Percentiles rank a stretch among this genome's conserved stretches.
phyloP scores from a whole-genome alignment of 2,329 filamentous ascomycete species.

The Hymenoscyphus infarciens region DNA sequence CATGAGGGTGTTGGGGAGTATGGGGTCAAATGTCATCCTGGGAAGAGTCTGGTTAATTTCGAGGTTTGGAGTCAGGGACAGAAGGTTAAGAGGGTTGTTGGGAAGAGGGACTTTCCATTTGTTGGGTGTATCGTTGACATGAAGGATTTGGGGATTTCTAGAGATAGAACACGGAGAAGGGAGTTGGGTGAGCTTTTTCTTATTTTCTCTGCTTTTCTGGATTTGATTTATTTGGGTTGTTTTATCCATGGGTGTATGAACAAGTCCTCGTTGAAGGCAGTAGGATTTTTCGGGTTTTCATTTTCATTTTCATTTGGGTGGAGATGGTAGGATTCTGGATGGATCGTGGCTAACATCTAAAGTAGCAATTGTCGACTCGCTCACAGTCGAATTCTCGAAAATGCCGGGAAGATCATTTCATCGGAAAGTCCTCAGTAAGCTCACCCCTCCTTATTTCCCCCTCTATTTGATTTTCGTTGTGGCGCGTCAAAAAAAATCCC shows the following conservation, averaged over 20 bases:
- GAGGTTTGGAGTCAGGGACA: constrained; percentile 54
- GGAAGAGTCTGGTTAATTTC: constrained; percentile 86
- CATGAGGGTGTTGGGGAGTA: constrained; percentile 68
- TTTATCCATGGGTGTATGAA: not conserved
- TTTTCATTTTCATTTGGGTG: too few relatives aligned
- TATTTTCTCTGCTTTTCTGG: not conserved
- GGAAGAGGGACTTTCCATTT: constrained; percentile 65
- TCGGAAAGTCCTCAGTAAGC: constrained; percentile 69
- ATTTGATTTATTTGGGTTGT: not conserved
- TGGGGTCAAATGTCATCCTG: constrained; percentile 70
- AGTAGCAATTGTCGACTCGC: constrained; percentile 58
- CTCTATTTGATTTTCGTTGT: not conserved
- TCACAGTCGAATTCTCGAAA: constrained; percentile 75
- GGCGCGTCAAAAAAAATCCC: too few relatives aligned
- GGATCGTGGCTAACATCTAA: not conserved
- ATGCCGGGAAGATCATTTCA: constrained; percentile 74
- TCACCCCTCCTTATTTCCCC: not conserved
- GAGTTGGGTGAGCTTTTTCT: constrained; percentile 45
- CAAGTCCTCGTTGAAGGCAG: not conserved
- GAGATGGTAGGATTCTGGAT: not conserved
- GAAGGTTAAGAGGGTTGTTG: constrained; percentile 48
- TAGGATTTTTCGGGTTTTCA: not conserved
- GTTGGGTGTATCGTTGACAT: constrained; percentile 80
- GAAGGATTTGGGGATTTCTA: constrained; percentile 68
- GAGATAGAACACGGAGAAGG: constrained; percentile 56